Conservation (phyloP, 805 yeast genomes). For the Scheffersomyces ergatensis region DNA sequence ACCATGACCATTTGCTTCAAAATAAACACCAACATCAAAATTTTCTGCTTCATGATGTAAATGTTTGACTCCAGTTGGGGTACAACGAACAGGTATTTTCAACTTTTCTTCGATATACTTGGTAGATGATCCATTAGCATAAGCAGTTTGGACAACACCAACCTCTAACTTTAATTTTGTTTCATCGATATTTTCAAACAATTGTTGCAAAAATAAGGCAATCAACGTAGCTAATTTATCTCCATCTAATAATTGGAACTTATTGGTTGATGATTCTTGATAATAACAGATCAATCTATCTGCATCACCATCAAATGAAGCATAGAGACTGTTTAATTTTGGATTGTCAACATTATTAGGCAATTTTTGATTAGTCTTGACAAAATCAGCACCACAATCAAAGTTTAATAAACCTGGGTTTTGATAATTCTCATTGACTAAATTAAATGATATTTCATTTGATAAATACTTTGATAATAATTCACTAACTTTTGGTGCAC, state of each 20-base stretch:
- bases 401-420: slow-evolving; percentile 63
- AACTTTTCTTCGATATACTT: slow-evolving; percentile 59
- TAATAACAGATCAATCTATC: slow-evolving; percentile 88
- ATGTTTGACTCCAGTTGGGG: slow-evolving; percentile 96
- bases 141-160: slow-evolving; percentile 96
- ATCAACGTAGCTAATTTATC: slow-evolving; percentile 88
- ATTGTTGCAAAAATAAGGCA: slow-evolving; percentile 62
- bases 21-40: slow-evolving; percentile 89
- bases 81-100: slow-evolving; percentile 76
- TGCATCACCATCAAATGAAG: slow-evolving; percentile 97
- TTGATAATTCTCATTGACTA: slow-evolving; percentile 54
- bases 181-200: slow-evolving; percentile 46
- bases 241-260: slow-evolving; percentile 75
- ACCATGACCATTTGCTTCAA: slow-evolving; percentile 99
- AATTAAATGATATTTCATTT: slow-evolving; percentile 36
- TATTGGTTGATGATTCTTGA: slow-evolving; percentile 22
- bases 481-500: slow-evolving; percentile 67
- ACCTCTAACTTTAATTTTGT: slow-evolving; percentile 41
- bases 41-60: slow-evolving; percentile 86
- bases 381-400: slow-evolving; percentile 93
- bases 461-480: slow-evolving; percentile 43
- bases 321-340: slow-evolving; percentile 49
- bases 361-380: slow-evolving; percentile 79
- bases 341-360: slow-evolving; percentile 59
- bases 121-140: slow-evolving; percentile 94